Base-by-base conservation (phyloP, 805 yeast genomes). In the Barnettozyma sucrosica region DNA sequence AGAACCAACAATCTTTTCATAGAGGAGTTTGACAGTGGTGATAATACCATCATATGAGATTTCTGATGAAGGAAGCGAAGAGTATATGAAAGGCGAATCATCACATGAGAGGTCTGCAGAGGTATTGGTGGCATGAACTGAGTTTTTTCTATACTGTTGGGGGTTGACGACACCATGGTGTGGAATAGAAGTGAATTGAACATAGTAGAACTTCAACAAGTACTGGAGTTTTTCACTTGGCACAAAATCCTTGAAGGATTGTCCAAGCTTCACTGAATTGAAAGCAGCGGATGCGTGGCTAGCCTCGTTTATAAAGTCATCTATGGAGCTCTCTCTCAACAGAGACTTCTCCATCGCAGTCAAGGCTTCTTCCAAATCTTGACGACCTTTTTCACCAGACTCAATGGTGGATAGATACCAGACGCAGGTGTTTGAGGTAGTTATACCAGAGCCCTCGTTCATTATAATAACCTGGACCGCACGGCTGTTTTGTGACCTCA, bases 21-120 rank as follows among this genome's bases (percentile, higher is more conserved):
- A 92, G 37, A 92, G 63, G 19, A 78, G 69, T 61, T 81, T 85
- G 7, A 90, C 89, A 51, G 89, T 93, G 2, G 90, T 81, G 18
- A 92, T 79, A 4, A 87, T 78, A 26, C 97, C 98, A 63, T 92
- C 97, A 64, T 89, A 92, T 34, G 96, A 84, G 26, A 93, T 76
- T 61, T 92, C 98, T 7, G 85, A 72, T 1, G 90, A 81, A 21
- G 95, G 95, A 80, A 85, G 79, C 42, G 81, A 69, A 0, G 81
- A 71, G 55, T 74, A 76, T 7, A 77, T 55, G 5, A 77, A 66
- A 13, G 32, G 11, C 11, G 30, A 42, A 18, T 42, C 42, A 28
- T 48, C 39, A 11, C 36, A 36, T 8, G 30, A 3, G 41, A 16
- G 18, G 23, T 9, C 18, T n/a, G 13, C 23, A n/a, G 36, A 41